A percentile compares a stretch with the other conserved stretches of the same genome.
Conservation (phyloP, 129 eudicot genomes). For the Artemisia annua region DNA sequence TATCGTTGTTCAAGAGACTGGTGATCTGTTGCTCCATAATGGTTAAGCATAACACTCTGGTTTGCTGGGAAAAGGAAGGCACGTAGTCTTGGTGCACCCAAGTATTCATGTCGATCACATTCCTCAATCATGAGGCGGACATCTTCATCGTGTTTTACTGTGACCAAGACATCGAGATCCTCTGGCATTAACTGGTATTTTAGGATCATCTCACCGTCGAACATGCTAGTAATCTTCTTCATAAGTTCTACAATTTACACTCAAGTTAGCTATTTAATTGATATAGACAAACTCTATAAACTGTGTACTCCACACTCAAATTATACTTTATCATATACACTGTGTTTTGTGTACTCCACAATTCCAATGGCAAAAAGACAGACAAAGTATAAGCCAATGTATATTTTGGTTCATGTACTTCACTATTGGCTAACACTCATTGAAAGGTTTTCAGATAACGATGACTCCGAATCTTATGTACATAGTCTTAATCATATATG, state of each 20-base stretch:
- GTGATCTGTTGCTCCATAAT: constrained; percentile 28
- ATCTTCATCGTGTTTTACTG: constrained; percentile 83
- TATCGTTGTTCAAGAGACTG: constrained; percentile 60
- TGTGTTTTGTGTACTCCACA: no score
- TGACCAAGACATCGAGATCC: constrained; percentile 70
- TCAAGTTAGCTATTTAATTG: neutral
- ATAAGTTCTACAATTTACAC: constrained; percentile 49
- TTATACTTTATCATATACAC: no score
- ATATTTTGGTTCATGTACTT: no score
- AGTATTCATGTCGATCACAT: constrained; percentile 47
- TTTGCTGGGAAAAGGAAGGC: constrained; percentile 68
- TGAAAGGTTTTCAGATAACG: no score
- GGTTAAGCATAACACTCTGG: constrained; percentile 43
- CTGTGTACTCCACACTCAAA: no score
- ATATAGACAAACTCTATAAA: no score
- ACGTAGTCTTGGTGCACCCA: constrained; percentile 56
- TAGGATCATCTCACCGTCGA: constrained; percentile 67
- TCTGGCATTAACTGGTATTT: constrained; percentile 68
- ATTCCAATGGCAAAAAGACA: no score
- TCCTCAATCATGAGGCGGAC: constrained; percentile 74
- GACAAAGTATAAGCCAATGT: no score
- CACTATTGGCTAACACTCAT: no score
- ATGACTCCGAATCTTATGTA: no score
- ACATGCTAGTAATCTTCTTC: constrained; percentile 58
- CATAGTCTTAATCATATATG: no score